phyloP scores from a whole-genome alignment of 1,284 basidiomycete genomes.

The Mycosarcoma maydis region DNA sequence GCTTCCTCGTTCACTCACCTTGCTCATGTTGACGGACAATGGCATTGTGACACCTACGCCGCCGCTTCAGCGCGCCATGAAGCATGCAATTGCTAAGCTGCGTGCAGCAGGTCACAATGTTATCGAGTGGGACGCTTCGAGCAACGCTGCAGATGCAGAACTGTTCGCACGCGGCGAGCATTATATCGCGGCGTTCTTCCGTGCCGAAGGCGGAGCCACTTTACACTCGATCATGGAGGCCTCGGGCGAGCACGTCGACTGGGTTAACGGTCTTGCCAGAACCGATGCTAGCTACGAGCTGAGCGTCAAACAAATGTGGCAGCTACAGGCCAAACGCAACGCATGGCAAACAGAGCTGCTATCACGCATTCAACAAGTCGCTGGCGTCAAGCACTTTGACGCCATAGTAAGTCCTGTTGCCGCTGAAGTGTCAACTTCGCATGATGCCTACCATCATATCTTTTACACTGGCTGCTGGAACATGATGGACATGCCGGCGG shows the following conservation, averaged over 20 bases:
- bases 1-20: constrained; percentile 69
- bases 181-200: constrained; percentile 38
- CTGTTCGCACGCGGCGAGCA: constrained; percentile 21
- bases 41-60: constrained; percentile 76
- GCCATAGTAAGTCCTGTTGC: constrained; percentile 44
- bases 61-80: constrained; percentile 75
- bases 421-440: constrained; percentile 29
- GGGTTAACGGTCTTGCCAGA: constrained; percentile 34
- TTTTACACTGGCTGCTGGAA: constrained; percentile 54
- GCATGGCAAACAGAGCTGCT: constrained; percentile 39
- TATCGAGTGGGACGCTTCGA: constrained; percentile 69
- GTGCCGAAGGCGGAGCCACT: constrained; percentile 43
- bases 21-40: constrained; percentile 76
- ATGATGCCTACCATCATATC: constrained; percentile 48
- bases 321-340: constrained; percentile 36
- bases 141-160: constrained; percentile 14
- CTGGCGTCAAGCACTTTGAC: constrained; percentile 22
- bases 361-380: constrained; percentile 17
- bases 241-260: constrained; percentile 41
- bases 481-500: constrained; percentile 47
- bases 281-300: constrained; percentile 7
- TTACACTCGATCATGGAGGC: constrained; percentile 44
- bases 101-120: constrained; percentile 75
- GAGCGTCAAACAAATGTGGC: constrained; percentile 39
- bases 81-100: constrained; percentile 73